Evolutionary conservation across 805 yeast genomes (phyloP).

Genomic region (Saturnispora kantuleensis): DNA sequence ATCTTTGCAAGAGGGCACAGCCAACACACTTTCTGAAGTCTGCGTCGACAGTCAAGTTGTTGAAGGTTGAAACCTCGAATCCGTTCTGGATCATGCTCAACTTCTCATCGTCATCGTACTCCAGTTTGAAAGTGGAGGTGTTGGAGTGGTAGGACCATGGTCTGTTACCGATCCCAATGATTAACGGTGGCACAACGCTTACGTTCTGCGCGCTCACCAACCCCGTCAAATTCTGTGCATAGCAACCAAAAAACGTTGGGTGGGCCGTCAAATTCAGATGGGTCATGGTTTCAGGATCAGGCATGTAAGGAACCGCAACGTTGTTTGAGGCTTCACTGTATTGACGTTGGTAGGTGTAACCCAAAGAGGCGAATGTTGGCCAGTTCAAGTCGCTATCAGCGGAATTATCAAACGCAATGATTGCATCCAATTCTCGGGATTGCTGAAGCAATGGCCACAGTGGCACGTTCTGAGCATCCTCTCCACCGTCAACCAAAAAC

Average conservation of each 20-base stretch:
- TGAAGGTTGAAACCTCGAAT: conserved; percentile 55
- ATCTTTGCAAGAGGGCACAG: conserved; percentile 75
- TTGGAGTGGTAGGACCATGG: conserved; percentile 59
- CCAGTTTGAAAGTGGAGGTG: conserved; percentile 61
- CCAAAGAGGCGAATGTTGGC: conserved; percentile 62
- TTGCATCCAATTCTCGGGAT: conserved; percentile 49
- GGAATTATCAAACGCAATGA: conserved; percentile 58
- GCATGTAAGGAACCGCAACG: conserved; percentile 72
- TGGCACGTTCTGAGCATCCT: conserved; percentile 65
- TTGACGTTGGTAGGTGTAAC: conserved; percentile 49
- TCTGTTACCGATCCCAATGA: conserved; percentile 69
- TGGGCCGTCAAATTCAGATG: conserved; percentile 49
- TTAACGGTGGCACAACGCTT: conserved; percentile 51
- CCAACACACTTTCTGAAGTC: conserved; percentile 70
- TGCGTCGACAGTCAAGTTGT: conserved; percentile 55
- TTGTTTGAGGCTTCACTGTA: conserved; percentile 42
- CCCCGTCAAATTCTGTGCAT: conserved; percentile 49
- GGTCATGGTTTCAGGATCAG: conserved; percentile 53
- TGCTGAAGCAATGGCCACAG: conserved; percentile 54
- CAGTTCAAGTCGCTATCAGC: conserved; percentile 51
- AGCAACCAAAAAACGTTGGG: conserved; percentile 82
- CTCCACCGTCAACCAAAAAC: conserved; percentile 71
- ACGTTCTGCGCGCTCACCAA: conserved; percentile 32
- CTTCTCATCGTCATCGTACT: conserved; percentile 49
- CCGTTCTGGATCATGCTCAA: conserved; percentile 61